Base-by-base conservation (phyloP, 148 eudicot genomes). In the Nepenthes gracilis region DNA sequence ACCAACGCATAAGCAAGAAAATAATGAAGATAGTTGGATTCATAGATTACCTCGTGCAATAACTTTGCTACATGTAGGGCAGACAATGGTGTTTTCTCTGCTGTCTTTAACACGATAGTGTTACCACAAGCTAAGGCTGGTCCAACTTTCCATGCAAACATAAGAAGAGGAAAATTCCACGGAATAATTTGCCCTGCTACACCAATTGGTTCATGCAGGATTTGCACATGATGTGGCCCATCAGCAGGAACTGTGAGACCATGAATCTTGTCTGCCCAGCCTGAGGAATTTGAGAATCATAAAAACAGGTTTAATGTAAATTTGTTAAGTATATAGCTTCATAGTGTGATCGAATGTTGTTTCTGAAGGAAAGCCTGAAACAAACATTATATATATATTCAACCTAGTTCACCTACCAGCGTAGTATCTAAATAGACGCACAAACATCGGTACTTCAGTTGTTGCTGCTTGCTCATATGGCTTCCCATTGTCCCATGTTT, bases 161-260 rank as follows among this genome's bases (percentile, higher is more conserved):
- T 85, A 32, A 85, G 77, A 36, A 85, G 81, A 9, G 96, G 96
- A 64, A 83, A 85, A 65, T 88, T 85, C 96, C 89, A 85, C 1
- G 96, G 90, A 67, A 85, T 85, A 51, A 88, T 88, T 67, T 88
- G 96, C 9, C 90, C 96, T 1, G 77, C 87, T 55, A 88, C 93
- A 47, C 93, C 96, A 54, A 85, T 81, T 23, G 93, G 93, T 63
- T 88, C 96, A 54, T 85, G 93, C 32, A 83, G 75, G 12, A 86
- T 81, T 64, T 83, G 85, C 37, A 83, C 68, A 52, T 83, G 87
- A 55, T 75, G 52, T 2, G 89, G 82, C 12, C 96, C 92, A 58
- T 88, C 89, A 43, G 80, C 83, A n/a, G 81, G 92, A 47, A 75
- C 66, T 1, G 89, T 88, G 33, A 88, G 70, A 6, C 96, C 96